Evolutionary conservation across 2,329 filamentous ascomycete species (phyloP).

Genomic region (Pyrenochaeta sp.): DNA sequence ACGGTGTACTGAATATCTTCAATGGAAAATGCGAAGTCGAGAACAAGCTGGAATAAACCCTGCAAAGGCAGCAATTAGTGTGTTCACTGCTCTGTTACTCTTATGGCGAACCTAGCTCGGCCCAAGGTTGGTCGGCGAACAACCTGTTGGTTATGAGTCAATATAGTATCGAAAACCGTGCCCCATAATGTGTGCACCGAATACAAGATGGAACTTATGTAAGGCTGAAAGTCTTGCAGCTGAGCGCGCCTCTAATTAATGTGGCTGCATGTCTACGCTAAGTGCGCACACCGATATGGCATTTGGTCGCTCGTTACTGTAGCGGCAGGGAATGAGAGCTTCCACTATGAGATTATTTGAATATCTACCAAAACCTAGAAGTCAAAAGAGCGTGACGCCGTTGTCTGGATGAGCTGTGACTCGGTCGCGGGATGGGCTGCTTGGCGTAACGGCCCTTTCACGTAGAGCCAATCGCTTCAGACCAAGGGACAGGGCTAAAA

Average conservation of each 20-base stretch:
- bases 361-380: background rate
- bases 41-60: background rate
- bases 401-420: constrained; percentile 17
- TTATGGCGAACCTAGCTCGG: no score
- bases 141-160: no score
- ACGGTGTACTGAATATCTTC: background rate
- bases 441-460: constrained; percentile 18
- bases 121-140: no score
- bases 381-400: constrained; percentile 16
- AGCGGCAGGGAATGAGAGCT: background rate
- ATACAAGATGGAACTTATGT: no score
- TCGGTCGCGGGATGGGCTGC: constrained; percentile 27
- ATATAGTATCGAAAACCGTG: no score
- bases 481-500: constrained; percentile 9
- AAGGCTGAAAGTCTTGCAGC: no score
- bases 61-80: no score
- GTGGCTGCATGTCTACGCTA: no score
- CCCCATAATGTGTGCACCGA: no score
- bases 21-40: background rate
- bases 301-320: background rate
- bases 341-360: background rate
- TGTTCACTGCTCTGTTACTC: no score
- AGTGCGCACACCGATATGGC: no score
- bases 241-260: no score
- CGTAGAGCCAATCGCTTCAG: constrained; percentile 33